Evolutionary conservation across 129 eudicot genomes (phyloP), one percentile per base, ranked within the genome.

Genomic region (Centrapalus pauciflorus): DNA sequence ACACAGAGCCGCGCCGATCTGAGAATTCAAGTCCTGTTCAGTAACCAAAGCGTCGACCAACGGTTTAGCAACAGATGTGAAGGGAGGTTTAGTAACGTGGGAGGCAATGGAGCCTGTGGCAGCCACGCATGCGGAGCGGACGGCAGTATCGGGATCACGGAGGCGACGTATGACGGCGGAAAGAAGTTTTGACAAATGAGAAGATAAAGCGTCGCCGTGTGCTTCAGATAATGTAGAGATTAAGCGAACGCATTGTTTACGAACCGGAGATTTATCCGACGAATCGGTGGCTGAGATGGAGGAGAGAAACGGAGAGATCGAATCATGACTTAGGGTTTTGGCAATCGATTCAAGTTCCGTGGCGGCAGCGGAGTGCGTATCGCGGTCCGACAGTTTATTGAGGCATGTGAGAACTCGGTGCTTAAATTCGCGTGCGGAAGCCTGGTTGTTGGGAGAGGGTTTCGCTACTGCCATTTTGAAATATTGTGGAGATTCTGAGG

Each of bases 371-470:
- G 96, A 52, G 77, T 85, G 90, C 5, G 98, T 93, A 51, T 93
- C 98, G 12, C 95, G 78, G 64, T 93, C 98, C 41, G 98, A 81
- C 26, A 93, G 89, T 61, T 84, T 84, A 77, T 79, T 88, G 64
- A 93, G 85, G 83, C 89, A 88, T 17, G 85, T 88, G 67, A 85
- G 89, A 3, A 86, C 83, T 14, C 87, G 79, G 35, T 85, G 95
- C 69, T 87, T 90, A 62, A 93, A 84, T 41, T 88, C 96, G 25
- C 90, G 90, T 23, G 88, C 38, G 13, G 80, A 70, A 0, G 87
- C 52, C 6, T 74, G 77, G 49, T 74, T 75, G 81, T 74, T 79
- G 3, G 75, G 40, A 19, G 89, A 64, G 14, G 71, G 79, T 52
- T 79, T 64, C 71, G 48, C 40, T 24, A 52, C 73, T 66, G 95